These are phyloP conservation scores for Eucalyptus erythrocorys DNA, from an alignment of 345 rosid species.

Conservation along the genomic window DNA sequence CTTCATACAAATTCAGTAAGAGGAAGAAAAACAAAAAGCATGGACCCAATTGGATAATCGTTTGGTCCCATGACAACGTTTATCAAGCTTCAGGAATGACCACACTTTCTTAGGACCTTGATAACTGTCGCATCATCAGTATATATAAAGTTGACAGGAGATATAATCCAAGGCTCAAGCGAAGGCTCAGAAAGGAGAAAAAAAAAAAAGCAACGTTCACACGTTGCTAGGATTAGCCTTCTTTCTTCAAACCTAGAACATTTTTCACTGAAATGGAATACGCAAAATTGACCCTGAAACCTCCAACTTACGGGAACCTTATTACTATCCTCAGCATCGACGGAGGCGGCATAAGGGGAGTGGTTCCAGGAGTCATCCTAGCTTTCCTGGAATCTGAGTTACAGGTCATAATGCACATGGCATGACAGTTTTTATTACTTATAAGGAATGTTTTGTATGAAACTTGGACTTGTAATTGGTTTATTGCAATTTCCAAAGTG, in stretches of 20 bases:
- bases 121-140: neutral
- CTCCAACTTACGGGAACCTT: constrained; percentile 40
- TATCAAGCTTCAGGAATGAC: neutral
- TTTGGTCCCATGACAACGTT: neutral
- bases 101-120: neutral
- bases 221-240: neutral
- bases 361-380: constrained; percentile 56
- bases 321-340: constrained; percentile 59
- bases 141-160: neutral
- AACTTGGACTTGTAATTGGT: neutral
- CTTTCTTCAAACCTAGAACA: neutral
- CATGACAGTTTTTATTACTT: neutral
- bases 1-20: neutral
- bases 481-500: neutral
- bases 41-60: neutral
- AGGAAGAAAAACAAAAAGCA: neutral
- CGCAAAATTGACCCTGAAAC: neutral
- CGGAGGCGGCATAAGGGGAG: constrained; percentile 67
- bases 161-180: neutral
- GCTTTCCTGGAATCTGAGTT: constrained; percentile 56
- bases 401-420: constrained; percentile 29
- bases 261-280: neutral
- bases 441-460: neutral
- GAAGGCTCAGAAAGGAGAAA: neutral
- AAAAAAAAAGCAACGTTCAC: neutral